Evolutionary conservation across 2,329 filamentous ascomycete species (phyloP), one percentile per base, ranked within the genome.

Genomic region (Calycina herbarum): DNA sequence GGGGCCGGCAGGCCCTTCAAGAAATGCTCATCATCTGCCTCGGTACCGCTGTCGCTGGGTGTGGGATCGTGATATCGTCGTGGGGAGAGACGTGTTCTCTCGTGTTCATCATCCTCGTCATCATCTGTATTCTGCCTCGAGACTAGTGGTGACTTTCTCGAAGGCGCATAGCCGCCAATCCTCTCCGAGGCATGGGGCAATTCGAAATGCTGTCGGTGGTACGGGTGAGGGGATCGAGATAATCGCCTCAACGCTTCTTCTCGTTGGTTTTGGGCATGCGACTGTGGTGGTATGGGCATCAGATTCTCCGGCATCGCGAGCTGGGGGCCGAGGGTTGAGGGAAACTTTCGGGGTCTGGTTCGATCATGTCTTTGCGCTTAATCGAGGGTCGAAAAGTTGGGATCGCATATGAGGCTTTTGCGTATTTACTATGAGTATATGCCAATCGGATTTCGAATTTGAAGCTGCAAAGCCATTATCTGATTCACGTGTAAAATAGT

Each of bases 1-100:
- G 94, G 91, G 2, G 94, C 92, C 1, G 94, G 94, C 27, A 97
- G 80, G 0, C 93, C 91, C 76, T 90, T 95, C 64, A 97, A 82
- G 71, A 94, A 89, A 69, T 94, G 91, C 77, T 98, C 94, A 79
- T 98, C 94, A 73, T 97, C 94, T 48, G 94, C 94, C 76, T 98
- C 94, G 20, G 94, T 96, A 29, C 94, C 94, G 76, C 93, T 97
- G 71, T 97, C 94, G 77, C 92, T 97, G 11, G 86, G 86, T 1
- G 87, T 84, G 1, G 84, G 68, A 65, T 73, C 70, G 66, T 70
- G 59, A 67, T 72, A 68, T 64, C 68, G 67, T 20, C 64, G 67
- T 58, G 64, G 54, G 70, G 72, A 57, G 64, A 67, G 60, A 17
- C 62, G 64, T 42, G 45, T 48, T 8, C 61, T 68, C 54, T 63